Base-by-base conservation (phyloP, 1,139 yeast genomes). In the Candida sp. region DNA sequence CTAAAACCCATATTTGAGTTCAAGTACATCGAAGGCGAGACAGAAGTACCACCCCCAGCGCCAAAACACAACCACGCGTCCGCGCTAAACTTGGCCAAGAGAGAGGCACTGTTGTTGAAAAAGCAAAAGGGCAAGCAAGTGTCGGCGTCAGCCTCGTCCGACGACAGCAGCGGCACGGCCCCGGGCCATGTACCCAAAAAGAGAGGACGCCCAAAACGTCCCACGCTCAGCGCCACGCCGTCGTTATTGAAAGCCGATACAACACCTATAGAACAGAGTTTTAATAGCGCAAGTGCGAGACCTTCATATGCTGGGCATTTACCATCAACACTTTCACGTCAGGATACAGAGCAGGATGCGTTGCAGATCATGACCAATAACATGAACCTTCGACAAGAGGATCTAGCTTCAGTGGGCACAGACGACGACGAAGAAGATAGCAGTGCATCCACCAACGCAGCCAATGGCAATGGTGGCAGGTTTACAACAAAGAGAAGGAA, bases 31-130 rank as follows among this genome's bases (percentile, higher is more conserved):
- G 86, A 83, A 54, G 90, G 92, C 7, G 62, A 70, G 53, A 73
- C 83, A 0, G 78, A 74, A 31, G 81, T 90, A 2, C 94, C 94
- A 1, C 94, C 94, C 4, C 91, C 90, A 4, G 94, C 94, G 4
- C 94, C 94, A 37, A 88, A 88, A 61, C 96, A 88, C 66, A 90
- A 83, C 59, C 93, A 88, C 69, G 91, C 93, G 0, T 73, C 84
- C 6, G 83, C 84, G 1, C 66, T 76, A 12, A 77, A 77, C 54
- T 66, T 75, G 4, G 86, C 90, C 6, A 81, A 70, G 47, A 62
- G 79, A 35, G 73, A 68, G 50, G 66, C 68, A 12, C 51, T 45
- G 42, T 43, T 52, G 26, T 46, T 47, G 46, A 49, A 50, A 42
- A 53, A 51, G 27, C 52, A 53, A 39, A 49, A 44, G 37, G 47